Conservation (phyloP, 2,329 filamentous ascomycete genomes). For the Phialemoniopsis sp. region DNA sequence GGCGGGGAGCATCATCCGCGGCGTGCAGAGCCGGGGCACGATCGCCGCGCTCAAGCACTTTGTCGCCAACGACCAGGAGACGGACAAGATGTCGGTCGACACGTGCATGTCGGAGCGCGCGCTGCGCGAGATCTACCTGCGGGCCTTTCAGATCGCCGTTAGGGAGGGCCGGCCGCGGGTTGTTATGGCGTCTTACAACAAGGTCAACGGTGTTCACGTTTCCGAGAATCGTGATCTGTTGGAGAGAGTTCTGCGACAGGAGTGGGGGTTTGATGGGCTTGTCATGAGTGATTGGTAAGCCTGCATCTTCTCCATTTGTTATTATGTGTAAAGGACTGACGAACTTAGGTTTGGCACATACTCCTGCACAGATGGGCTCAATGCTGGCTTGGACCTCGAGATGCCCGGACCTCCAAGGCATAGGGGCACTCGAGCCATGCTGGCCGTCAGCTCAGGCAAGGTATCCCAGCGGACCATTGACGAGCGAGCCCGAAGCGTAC, state of each 20-base stretch:
- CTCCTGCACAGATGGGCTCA: conserved; percentile 15
- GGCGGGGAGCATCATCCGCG: conserved; percentile 26
- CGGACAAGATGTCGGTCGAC: too few relatives aligned
- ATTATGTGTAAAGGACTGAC: not conserved
- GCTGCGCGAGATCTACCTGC: conserved; percentile 31
- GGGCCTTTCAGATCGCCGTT: conserved; percentile 32
- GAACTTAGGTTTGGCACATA: conserved; percentile 16
- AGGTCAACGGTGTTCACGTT: conserved; percentile 31
- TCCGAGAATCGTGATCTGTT: conserved; percentile 28
- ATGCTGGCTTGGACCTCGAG: conserved; percentile 19
- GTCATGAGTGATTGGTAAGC: conserved; percentile 34
- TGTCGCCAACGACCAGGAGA: conserved; percentile 33
- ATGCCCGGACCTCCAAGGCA: conserved; percentile 22
- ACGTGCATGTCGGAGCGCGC: conserved; percentile 21
- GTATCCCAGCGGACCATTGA: conserved; percentile 18
- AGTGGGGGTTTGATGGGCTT: conserved; percentile 31
- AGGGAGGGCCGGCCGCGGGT: conserved; percentile 24
- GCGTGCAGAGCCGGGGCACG: conserved; percentile 27
- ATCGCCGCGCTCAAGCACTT: conserved; percentile 35
- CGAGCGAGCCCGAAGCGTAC: conserved; percentile 18
- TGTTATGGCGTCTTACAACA: conserved; percentile 34
- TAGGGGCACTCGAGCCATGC: conserved; percentile 16
- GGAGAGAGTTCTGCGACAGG: conserved; percentile 25
- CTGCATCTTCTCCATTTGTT: not conserved
- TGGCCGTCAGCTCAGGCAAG: conserved; percentile 16